phyloP scores from a whole-genome alignment of 441 rosid species.

The Cnidoscolus chayamansa region DNA sequence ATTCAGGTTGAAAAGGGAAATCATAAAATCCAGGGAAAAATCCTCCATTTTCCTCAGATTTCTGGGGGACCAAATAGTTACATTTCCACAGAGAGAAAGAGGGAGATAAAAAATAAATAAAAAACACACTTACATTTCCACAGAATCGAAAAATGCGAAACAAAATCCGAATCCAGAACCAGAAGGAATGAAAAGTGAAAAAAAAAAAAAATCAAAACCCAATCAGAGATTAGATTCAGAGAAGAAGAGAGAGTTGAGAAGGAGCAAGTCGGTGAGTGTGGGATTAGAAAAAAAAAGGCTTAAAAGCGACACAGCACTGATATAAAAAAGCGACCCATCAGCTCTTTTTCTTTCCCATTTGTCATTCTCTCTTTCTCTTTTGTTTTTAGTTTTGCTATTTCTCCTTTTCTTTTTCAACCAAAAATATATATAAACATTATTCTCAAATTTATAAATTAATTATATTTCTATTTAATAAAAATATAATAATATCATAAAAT shows the following conservation, averaged over 20 bases:
- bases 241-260: not conserved
- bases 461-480: too few species aligned
- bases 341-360: constrained; percentile 31
- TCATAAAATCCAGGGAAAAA: not conserved
- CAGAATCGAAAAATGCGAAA: constrained; percentile 3
- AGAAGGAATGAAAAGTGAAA: not conserved
- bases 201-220: not conserved
- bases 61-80: not conserved
- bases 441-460: too few species aligned
- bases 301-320: constrained; percentile 33
- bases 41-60: not conserved
- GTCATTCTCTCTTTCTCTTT: constrained; percentile 22
- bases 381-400: not conserved
- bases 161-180: constrained; percentile 5
- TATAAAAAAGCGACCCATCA: constrained; percentile 23
- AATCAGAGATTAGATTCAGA: not conserved
- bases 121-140: constrained; percentile 2
- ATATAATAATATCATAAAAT: too few species aligned
- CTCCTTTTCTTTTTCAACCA: too few species aligned
- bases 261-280: constrained; percentile 20
- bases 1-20: not conserved
- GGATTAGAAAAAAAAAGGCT: constrained; percentile 27
- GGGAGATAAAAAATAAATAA: not conserved
- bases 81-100: not conserved
- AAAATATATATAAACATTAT: too few species aligned